Base-by-base conservation (phyloP, 1,284 basidiomycete species). In the Peniophora sp. region DNA sequence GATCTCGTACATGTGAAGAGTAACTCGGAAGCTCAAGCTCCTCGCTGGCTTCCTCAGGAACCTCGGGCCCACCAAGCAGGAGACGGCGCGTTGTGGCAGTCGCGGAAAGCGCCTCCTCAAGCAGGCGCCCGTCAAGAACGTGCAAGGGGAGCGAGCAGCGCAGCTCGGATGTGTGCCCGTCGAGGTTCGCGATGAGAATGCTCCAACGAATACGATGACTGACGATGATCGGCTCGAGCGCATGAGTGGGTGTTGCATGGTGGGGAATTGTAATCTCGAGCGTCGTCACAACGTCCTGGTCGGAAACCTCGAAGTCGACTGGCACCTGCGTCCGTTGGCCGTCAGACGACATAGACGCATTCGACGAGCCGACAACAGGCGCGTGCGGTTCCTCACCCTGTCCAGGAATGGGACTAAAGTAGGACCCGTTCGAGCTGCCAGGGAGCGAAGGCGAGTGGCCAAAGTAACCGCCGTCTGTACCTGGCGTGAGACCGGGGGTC, bases 121-220 rank as follows among this genome's bases (percentile, higher is more conserved):
- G 73, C 1, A 94, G 70, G 9, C 78, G 71, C 53, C 77, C 61
- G 56, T 93, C 85, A 22, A 97, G 83, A 39, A 97, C 75, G 59
- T 89, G 81, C 35, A 97, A 70, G 0, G 93, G 94, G 1, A 97
- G 75, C 0, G 92, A 93, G 64, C 93, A 97, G 8, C 93, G 83
- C 19, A 97, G 74, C 67, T 96, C 92, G 2, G 91, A 94, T 1
- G 84, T 85, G 63, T 94, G 92, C 0, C 90, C 90, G 63, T 94
- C 92, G n/a, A 75, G 73, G 62, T 95, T 96, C 55, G 77, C 75
- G 62, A 95, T 85, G 48, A 89, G 71, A 54, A 89, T 85, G 27
- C 66, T 79, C 85, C 85, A 89, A 32, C 84, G 78, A 39, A 89
- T 70, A 43, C 85, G 83, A 68, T 96, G 90, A 5, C 72, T 75